Evolutionary conservation across 495 filamentous ascomycete species (phyloP).

Genomic region (Neurospora hispaniola): DNA sequence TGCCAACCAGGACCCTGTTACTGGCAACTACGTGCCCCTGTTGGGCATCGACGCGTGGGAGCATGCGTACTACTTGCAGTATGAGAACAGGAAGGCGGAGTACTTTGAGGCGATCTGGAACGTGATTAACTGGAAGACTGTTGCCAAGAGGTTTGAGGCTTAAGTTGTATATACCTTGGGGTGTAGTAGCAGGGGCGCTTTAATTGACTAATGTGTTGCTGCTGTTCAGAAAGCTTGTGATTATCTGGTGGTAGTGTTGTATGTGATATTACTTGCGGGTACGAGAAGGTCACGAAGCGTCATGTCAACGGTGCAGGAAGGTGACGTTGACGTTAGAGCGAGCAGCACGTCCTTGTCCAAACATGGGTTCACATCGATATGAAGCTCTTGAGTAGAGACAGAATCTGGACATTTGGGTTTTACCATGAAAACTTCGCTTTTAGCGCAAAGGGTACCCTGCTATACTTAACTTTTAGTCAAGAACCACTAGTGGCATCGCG

Average conservation of each 20-base stretch:
- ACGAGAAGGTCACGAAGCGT: background rate
- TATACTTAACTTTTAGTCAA: background rate
- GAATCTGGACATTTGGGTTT: background rate
- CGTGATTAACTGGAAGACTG: constrained; percentile 90
- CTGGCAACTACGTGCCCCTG: constrained; percentile 64
- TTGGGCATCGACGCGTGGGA: constrained; percentile 91
- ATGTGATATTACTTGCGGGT: background rate
- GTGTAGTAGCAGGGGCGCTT: background rate
- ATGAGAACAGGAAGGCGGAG: constrained; percentile 97
- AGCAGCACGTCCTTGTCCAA: background rate
- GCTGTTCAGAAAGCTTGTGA: background rate
- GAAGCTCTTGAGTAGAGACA: background rate
- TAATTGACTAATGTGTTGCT: background rate
- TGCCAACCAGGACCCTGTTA: constrained; percentile 77
- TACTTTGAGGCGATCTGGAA: constrained; percentile 98
- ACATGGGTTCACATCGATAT: background rate
- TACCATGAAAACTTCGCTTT: background rate
- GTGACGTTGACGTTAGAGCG: background rate
- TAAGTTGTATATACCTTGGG: constrained; percentile 6
- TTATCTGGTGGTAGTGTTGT: background rate
- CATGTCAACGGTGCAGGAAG: background rate
- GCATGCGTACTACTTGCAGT: constrained; percentile 64
- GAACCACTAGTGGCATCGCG: background rate
- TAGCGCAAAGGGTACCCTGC: background rate
- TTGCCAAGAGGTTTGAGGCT: constrained; percentile 64